Evolutionary conservation across 2,329 filamentous ascomycete genomes (phyloP).

Genomic region (Ustulina deusta): DNA sequence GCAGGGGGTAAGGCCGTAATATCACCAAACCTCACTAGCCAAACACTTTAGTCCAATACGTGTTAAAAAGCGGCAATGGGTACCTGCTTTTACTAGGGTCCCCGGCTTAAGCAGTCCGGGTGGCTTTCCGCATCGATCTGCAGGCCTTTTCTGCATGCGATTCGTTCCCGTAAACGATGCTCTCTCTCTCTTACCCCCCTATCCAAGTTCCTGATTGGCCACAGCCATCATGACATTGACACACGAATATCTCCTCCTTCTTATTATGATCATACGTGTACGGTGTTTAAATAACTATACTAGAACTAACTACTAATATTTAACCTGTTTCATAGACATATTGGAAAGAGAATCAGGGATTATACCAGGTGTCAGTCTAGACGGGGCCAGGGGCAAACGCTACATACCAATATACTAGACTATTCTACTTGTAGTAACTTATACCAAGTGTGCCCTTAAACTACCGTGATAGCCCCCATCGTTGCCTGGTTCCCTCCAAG

Average conservation of each 20-base stretch:
- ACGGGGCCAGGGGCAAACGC: slow-evolving; percentile 14
- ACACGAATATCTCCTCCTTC: slow-evolving; percentile 11
- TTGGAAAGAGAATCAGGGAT: neutral
- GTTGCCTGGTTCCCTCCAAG: slow-evolving; percentile 8
- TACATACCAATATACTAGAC: slow-evolving; percentile 17
- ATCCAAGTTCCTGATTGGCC: slow-evolving; percentile 9
- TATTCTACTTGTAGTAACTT: slow-evolving; percentile 17
- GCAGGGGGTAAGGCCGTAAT: slow-evolving; percentile 19
- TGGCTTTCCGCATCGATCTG: neutral
- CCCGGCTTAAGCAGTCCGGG: neutral
- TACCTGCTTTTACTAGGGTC: slow-evolving; percentile 6
- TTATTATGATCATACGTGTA: neutral
- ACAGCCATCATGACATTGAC: slow-evolving; percentile 4
- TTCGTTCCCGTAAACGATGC: neutral
- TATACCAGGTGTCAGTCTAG: slow-evolving; percentile 1
- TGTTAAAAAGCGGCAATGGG: neutral
- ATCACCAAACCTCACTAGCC: slow-evolving; percentile 10
- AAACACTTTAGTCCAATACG: neutral
- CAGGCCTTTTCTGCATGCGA: neutral
- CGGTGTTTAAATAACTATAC: neutral
- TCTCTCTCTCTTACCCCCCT: neutral
- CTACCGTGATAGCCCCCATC: neutral
- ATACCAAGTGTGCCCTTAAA: neutral
- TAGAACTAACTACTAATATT: neutral
- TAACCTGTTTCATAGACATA: neutral